Evolutionary conservation across 2,329 filamentous ascomycete genomes (phyloP), one percentile per base, ranked within the genome.

Genomic region (Ceratocystis albifundus): DNA sequence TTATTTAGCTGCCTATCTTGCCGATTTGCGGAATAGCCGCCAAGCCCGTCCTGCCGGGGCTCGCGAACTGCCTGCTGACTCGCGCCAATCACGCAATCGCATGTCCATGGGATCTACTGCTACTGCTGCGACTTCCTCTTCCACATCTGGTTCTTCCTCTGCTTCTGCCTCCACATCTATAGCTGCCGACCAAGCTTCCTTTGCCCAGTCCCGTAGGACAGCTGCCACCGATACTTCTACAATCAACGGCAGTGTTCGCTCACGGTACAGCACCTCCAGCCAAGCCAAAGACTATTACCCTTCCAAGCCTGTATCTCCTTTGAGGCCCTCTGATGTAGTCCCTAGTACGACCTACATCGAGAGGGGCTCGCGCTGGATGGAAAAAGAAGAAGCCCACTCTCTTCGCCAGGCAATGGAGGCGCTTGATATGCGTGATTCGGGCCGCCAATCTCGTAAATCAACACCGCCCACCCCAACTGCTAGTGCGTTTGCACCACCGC

Each of bases 361-460:
- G 74, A 82, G 85, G 66, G 87, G 87, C 20, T 83, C 85, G 72
- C 79, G 88, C 71, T 90, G 88, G 86, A 88, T 89, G 83, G 88
- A 92, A 74, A 89, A 88, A 74, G 87, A 90, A 72, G 88, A 92
- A 74, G 86, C 84, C 3, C 80, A 81, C 45, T 87, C 87, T 22
- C 75, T 92, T 68, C 82, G 87, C 20, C 81, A 85, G 68, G 88
- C 88, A 10, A 84, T 92, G 80, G 84, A 90, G 70, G 85, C 89
- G 71, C 83, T 91, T 81, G 83, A 88, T 67, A 69, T 88, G 55
- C 78, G 78, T 65, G 75, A 78, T 36, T 71, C 73, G 48, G 66
- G 25, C 1, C 12, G 53, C 2, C 25, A 57, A 6, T 57, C 53
- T 17, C 71, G 74, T 57, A 71, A 69, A 5, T 66, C 50, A 8